phyloP scores from a whole-genome alignment of 2,329 filamentous ascomycete genomes.

The Thelonectria blattea region DNA sequence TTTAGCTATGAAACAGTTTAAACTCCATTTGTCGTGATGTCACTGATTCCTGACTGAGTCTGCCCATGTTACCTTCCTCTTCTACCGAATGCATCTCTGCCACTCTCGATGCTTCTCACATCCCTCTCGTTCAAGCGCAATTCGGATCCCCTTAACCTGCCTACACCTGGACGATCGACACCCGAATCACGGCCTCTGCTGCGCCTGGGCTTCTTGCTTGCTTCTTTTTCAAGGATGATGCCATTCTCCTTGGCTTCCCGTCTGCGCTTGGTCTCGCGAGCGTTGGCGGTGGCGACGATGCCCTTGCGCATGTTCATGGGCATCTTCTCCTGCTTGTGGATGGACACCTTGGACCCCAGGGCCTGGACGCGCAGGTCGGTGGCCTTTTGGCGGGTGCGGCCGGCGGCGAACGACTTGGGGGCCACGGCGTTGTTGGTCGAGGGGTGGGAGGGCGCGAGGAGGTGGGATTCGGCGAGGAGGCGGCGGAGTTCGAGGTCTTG shows the following conservation, averaged over 20 bases:
- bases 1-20: constrained; percentile 6
- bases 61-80: constrained; percentile 33
- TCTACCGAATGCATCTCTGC: constrained; percentile 50
- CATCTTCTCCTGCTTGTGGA: constrained; percentile 84
- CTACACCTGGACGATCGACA: constrained; percentile 80
- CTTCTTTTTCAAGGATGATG: constrained; percentile 76
- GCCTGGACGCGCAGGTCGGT: constrained; percentile 83
- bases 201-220: constrained; percentile 46
- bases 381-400: constrained; percentile 79
- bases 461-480: constrained; percentile 88
- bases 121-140: constrained; percentile 81
- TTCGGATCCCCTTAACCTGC: constrained; percentile 79
- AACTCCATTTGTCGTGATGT: background rate
- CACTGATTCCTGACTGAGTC: background rate
- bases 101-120: constrained; percentile 71
- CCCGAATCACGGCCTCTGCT: constrained; percentile 58
- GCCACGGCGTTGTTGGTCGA: constrained; percentile 46
- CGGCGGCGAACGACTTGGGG: constrained; percentile 57
- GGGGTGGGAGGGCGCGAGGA: constrained; percentile 64
- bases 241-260: constrained; percentile 88
- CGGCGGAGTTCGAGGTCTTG: constrained; percentile 93
- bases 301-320: constrained; percentile 86
- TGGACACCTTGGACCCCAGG: constrained; percentile 77
- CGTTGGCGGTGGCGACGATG: constrained; percentile 71
- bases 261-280: constrained; percentile 73